Percentiles rank a stretch among this genome's conserved stretches.
Conservation (phyloP, 345 rosid genomes). For the Euphorbia peplus region DNA sequence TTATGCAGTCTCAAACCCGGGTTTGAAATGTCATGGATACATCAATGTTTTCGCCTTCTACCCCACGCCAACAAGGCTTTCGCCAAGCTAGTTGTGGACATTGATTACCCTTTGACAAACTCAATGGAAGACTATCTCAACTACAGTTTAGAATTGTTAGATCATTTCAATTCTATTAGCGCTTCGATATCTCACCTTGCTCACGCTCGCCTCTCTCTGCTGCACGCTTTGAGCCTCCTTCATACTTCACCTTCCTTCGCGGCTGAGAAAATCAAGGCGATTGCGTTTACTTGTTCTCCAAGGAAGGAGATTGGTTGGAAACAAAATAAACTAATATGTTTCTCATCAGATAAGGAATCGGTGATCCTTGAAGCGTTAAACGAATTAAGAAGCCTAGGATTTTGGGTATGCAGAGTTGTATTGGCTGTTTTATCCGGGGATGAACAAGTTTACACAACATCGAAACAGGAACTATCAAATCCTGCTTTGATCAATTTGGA, state of each 20-base stretch:
- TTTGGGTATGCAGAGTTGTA: conserved; percentile 42
- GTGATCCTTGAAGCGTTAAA: conserved; percentile 40
- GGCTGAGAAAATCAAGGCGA: conserved; percentile 30
- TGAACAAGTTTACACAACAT: conserved; percentile 28
- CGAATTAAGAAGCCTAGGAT: conserved; percentile 39
- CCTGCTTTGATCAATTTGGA: conserved; percentile 30
- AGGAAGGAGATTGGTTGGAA: conserved; percentile 17
- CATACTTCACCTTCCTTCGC: conserved; percentile 40
- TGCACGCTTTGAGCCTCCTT: conserved; percentile 43
- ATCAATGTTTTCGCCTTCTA: conserved; percentile 40
- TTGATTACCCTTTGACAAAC: conserved; percentile 43
- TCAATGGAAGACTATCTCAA: conserved; percentile 44
- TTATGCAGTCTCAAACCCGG: conserved; percentile 22
- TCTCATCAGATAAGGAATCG: conserved; percentile 36
- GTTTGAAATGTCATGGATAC: conserved; percentile 37
- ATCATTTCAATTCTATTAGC: conserved; percentile 43
- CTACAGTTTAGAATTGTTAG: conserved; percentile 44
- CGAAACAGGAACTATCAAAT: conserved; percentile 16
- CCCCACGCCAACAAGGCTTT: conserved; percentile 44
- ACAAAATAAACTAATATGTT: conserved; percentile 13
- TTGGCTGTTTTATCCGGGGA: conserved; percentile 47
- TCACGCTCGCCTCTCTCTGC: conserved; percentile 37
- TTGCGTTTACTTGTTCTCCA: conserved; percentile 20
- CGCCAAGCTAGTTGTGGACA: conserved; percentile 42
- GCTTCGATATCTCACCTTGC: conserved; percentile 44